Evolutionary conservation across 441 rosid species (phyloP).

Genomic region (Gossypium aridum): DNA sequence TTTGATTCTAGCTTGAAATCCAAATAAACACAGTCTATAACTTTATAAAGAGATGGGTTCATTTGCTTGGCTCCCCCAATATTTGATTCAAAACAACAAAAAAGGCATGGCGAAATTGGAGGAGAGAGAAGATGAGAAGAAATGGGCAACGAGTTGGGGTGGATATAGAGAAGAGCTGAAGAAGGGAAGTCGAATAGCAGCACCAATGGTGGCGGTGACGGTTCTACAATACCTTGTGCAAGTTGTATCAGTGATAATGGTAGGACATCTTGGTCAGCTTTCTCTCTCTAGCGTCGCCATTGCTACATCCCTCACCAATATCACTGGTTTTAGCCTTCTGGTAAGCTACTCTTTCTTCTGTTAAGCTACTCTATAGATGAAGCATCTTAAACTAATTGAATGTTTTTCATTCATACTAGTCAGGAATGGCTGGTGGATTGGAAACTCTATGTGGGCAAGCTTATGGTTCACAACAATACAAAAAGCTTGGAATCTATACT

Average conservation of each 20-base stretch:
- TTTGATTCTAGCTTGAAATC: neutral
- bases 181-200: constrained; percentile 21
- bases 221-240: constrained; percentile 28
- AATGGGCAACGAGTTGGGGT: constrained; percentile 11
- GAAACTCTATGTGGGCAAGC: constrained; percentile 35
- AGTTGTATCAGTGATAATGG: constrained; percentile 25
- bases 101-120: neutral
- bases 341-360: neutral
- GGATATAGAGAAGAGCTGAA: constrained; percentile 20
- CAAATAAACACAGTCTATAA: neutral
- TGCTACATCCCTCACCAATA: constrained; percentile 29
- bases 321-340: constrained; percentile 29
- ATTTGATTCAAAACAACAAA: neutral
- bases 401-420: constrained; percentile 10
- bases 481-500: constrained; percentile 27
- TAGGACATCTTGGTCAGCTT: constrained; percentile 32
- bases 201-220: constrained; percentile 27
- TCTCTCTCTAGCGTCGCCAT: constrained; percentile 24
- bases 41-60: neutral
- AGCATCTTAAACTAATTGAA: neutral
- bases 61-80: neutral
- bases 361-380: neutral
- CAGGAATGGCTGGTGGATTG: constrained; percentile 32
- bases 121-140: neutral
- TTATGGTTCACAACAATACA: constrained; percentile 38